A percentile compares a stretch with the other conserved stretches of the same genome.
Evolutionary conservation across 148 eudicot genomes (phyloP).

Genomic region (Vaccinium macrocarpon): DNA sequence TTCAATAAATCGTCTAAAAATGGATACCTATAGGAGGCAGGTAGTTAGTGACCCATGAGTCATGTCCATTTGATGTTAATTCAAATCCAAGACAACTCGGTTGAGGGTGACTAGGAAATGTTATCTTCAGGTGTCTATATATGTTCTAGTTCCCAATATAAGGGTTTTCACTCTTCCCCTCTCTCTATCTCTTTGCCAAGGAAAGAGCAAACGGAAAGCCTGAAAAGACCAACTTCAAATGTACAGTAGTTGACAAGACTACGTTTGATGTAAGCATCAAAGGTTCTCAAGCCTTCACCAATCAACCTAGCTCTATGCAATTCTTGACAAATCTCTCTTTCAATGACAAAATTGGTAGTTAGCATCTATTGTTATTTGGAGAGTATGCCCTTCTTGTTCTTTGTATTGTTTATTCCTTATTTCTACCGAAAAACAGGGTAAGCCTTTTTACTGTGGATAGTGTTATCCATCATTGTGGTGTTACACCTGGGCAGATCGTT

Average conservation of each 20-base stretch:
- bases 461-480: background rate
- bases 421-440: background rate
- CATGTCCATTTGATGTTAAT: background rate
- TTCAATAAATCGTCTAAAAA: background rate
- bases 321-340: background rate
- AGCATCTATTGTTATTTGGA: background rate
- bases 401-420: background rate
- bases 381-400: background rate
- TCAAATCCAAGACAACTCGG: background rate
- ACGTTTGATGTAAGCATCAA: background rate
- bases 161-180: background rate
- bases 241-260: background rate
- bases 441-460: background rate
- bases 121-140: background rate
- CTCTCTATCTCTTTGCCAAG: background rate
- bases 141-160: background rate
- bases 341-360: background rate
- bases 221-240: background rate
- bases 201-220: background rate
- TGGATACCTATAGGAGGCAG: background rate
- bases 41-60: background rate
- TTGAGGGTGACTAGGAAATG: background rate
- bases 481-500: background rate
- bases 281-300: conserved; percentile 1
- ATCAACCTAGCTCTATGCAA: background rate